These are phyloP conservation scores for Fagopyrum tataricum DNA, from an alignment of 148 eudicot species.

Conservation along the genomic window DNA sequence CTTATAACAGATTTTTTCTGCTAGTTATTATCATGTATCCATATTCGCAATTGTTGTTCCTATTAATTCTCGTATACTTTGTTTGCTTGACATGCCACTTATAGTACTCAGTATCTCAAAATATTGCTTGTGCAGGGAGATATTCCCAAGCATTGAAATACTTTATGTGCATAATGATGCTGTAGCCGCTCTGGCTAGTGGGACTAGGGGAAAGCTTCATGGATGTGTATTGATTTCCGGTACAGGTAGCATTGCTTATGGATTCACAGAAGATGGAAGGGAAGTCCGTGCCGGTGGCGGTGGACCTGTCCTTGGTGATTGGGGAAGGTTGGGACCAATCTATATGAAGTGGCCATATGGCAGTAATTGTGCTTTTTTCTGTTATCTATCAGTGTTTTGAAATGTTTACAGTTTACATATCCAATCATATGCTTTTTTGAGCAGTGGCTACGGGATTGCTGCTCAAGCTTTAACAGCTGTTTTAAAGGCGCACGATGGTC, in stretches of 20 bases:
- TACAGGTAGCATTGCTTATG: conserved; percentile 83
- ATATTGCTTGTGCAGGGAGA: conserved; percentile 33
- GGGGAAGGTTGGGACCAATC: conserved; percentile 57
- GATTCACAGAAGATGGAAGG: conserved; percentile 58
- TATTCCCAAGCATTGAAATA: conserved; percentile 48
- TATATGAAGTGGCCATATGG: not conserved
- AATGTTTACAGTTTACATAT: not conserved
- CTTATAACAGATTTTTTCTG: not conserved
- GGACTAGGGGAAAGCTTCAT: conserved; percentile 83
- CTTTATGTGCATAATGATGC: conserved; percentile 72
- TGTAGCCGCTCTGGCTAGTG: conserved; percentile 83
- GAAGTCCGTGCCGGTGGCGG: conserved; percentile 90
- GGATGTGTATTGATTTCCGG: conserved; percentile 84
- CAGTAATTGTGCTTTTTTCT: not conserved
- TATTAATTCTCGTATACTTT: not conserved
- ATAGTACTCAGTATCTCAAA: conserved; percentile 5
- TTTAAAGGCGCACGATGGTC: conserved; percentile 76
- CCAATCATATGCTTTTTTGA: conserved; percentile 9
- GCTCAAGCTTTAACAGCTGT: conserved; percentile 77
- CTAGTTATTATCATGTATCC: conserved; percentile 4
- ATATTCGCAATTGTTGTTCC: not conserved
- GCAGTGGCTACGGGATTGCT: conserved; percentile 87
- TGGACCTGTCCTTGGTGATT: conserved; percentile 81
- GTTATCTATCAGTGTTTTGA: not conserved
- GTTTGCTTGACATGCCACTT: conserved; percentile 3